Base-by-base conservation (phyloP, 140 eudicot species). In the Cichorium intybus region DNA sequence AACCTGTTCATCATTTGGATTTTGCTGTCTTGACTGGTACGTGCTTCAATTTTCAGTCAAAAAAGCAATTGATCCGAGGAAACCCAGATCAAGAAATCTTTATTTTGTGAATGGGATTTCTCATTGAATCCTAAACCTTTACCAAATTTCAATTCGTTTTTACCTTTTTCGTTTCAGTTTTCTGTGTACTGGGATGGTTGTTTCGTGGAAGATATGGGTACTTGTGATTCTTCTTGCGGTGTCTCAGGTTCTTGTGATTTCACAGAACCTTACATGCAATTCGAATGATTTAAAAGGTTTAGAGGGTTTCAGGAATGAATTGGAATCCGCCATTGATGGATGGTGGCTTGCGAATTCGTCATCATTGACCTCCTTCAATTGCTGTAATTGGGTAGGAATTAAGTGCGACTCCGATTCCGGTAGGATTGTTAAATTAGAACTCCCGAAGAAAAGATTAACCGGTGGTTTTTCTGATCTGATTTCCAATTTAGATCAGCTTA, bases 321-420 rank as follows among this genome's bases (percentile, higher is more conserved):
- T 87, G 59, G 88, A 87, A 9, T 80, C 84, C 35, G 53, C 66
- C 9, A 57, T 83, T 59, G 78, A 75, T 35, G 83, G 59, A 62
- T 72, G 81, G 26, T 81, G 81, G 87, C 63, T 78, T 4, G 54
- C 83, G 35, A 71, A 64, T 67, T 17, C 79, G 9, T 69, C 80
- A 20, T 61, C 53, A 7, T 15, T 9, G 6, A 43, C 75, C 3
- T 53, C 66, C 27, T 49, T 45, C 28, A 70, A 78, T 70, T 87
- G 95, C 65, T 84, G 95, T 54, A 68, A 66, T 71, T 84, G 80
- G 95, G 53, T 61, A 5, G 92, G 89, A 17, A 51, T 87, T 60
- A 71, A 62, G 14, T 88, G 96, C 18, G 33, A 57, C 26, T 24
- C 35, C 39, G 22, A 17, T 64, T 78, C 81, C 39, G 86, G 80